A percentile compares a stretch with the other conserved stretches of the same genome.
Evolutionary conservation across 2,329 filamentous ascomycete genomes (phyloP).

Genomic region (Ceratocystis destructans): DNA sequence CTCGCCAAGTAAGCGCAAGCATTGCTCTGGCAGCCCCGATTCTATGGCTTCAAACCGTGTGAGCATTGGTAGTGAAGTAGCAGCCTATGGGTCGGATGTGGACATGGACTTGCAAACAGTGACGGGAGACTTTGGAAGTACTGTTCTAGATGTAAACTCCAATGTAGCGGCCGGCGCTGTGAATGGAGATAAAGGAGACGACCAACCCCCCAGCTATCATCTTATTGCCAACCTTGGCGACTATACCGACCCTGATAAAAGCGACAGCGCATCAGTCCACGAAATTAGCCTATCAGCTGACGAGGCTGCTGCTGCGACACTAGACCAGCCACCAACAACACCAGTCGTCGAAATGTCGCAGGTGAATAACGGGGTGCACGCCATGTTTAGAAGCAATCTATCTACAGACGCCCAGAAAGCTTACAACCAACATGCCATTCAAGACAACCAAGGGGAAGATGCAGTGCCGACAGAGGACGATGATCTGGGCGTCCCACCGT

Average conservation of each 20-base stretch:
- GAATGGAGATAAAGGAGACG: neutral
- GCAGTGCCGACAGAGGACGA: neutral
- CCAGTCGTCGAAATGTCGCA: conserved; percentile 7
- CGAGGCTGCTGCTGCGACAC: neutral
- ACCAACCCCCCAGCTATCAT: neutral
- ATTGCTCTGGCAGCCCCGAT: conserved; percentile 33
- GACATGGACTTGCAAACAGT: neutral
- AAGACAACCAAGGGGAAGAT: neutral
- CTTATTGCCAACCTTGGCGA: neutral
- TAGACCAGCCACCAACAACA: neutral
- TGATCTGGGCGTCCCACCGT: conserved; percentile 8
- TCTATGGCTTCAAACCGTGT: conserved; percentile 32
- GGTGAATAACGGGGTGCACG: neutral
- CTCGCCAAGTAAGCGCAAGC: conserved; percentile 35
- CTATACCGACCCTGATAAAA: neutral
- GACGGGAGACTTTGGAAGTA: no score
- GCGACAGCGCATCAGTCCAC: neutral
- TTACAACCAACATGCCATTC: neutral
- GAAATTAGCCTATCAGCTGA: neutral
- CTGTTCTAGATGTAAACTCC: no score
- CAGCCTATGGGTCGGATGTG: conserved; percentile 1
- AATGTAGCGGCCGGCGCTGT: no score
- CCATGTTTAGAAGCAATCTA: conserved; percentile 1
- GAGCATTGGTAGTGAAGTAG: conserved; percentile 19
- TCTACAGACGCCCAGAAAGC: neutral